These are phyloP conservation scores for Irpex lacteus DNA, from an alignment of 1,284 basidiomycete species.

Conservation along the genomic window DNA sequence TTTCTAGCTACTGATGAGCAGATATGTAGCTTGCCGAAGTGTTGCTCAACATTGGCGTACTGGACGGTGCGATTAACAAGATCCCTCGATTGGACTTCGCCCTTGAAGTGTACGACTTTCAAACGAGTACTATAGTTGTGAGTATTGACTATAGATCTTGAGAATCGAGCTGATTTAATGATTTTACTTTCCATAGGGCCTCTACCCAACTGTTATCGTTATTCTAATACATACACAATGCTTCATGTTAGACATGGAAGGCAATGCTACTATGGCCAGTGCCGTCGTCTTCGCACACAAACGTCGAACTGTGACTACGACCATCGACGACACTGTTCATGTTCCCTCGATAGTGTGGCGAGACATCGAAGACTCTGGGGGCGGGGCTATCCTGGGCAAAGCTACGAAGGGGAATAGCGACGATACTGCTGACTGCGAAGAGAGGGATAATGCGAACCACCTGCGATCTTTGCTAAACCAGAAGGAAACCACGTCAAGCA, in stretches of 20 bases:
- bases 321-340: background rate
- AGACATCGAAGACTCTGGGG: background rate
- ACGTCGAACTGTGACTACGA: too few species aligned
- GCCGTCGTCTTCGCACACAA: background rate
- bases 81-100: constrained; percentile 12
- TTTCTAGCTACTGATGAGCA: too few species aligned
- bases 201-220: constrained; percentile 19
- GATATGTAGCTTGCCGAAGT: constrained; percentile 12
- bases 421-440: background rate
- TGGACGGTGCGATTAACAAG: constrained; percentile 7
- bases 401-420: background rate
- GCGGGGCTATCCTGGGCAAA: background rate
- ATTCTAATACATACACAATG: constrained; percentile 17
- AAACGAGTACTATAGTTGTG: constrained; percentile 15
- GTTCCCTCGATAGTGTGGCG: background rate
- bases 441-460: background rate
- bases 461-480: background rate
- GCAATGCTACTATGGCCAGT: background rate
- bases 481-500: background rate
- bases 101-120: constrained; percentile 14
- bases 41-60: constrained; percentile 7
- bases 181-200: constrained; percentile 10
- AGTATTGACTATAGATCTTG: background rate
- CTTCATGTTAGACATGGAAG: constrained; percentile 10
- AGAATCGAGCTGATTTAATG: background rate